Conservation (phyloP, 441 rosid genomes). For the Pelargonium australe region DNA sequence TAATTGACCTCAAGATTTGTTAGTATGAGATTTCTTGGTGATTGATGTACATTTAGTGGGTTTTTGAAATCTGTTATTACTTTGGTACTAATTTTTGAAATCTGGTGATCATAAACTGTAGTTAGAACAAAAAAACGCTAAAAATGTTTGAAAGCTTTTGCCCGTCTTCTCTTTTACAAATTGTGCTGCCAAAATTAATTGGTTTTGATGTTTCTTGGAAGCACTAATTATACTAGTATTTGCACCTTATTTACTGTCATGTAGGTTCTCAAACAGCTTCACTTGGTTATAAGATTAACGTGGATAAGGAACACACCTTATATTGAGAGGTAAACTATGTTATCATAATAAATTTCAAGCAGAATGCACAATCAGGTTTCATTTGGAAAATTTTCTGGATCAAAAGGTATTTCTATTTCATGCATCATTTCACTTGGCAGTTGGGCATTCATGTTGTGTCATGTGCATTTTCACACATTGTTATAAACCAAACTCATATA, state of each 20-base stretch:
- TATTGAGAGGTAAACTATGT: slow-evolving; percentile 43
- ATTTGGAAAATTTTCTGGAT: slow-evolving; percentile 3
- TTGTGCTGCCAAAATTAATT: background rate
- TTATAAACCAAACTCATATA: background rate
- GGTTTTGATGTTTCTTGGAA: background rate
- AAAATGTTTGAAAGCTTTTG: background rate
- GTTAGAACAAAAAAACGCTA: background rate
- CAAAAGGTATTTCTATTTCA: background rate
- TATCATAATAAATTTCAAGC: background rate
- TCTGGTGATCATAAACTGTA: background rate
- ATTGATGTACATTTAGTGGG: background rate
- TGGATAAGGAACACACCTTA: slow-evolving; percentile 79
- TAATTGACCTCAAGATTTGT: background rate
- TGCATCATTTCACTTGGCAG: background rate
- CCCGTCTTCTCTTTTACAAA: background rate
- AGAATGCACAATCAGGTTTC: background rate
- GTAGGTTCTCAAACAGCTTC: slow-evolving; percentile 69
- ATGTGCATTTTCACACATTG: background rate
- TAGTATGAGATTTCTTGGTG: background rate
- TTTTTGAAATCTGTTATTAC: background rate
- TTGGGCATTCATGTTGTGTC: background rate
- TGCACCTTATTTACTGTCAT: slow-evolving; percentile 12
- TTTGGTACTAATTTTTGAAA: background rate
- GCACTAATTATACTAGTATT: background rate
- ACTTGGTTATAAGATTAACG: slow-evolving; percentile 48